phyloP scores from a whole-genome alignment of 1,284 basidiomycete genomes.

The Ganoderma lucidum region DNA sequence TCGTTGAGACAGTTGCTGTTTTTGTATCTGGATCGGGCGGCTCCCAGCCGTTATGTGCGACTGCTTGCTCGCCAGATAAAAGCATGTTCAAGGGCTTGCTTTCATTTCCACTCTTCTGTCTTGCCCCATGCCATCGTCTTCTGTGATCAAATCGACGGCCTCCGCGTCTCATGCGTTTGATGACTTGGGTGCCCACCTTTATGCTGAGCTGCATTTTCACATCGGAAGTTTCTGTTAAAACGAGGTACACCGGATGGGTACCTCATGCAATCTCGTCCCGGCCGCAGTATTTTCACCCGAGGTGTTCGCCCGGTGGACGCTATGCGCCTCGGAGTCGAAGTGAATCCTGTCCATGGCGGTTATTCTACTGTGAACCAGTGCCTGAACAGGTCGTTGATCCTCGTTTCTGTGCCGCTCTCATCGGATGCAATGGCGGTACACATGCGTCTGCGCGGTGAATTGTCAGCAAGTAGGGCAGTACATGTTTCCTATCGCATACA shows the following conservation, averaged over 20 bases:
- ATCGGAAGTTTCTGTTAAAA: background rate
- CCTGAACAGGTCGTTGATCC: background rate
- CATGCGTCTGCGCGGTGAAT: conserved; percentile 9
- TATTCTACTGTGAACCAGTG: background rate
- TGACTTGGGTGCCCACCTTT: background rate
- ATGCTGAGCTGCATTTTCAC: background rate
- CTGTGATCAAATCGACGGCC: conserved; percentile 1
- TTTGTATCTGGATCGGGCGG: background rate
- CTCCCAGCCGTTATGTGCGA: background rate
- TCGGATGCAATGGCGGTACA: background rate
- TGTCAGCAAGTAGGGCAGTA: conserved; percentile 4
- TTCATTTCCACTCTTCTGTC: background rate
- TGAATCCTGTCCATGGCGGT: background rate
- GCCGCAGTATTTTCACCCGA: background rate
- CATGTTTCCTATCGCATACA: conserved; percentile 11
- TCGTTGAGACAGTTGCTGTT: background rate
- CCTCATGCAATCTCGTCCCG: background rate
- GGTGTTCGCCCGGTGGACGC: background rate
- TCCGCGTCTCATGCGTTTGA: background rate
- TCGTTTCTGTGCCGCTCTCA: background rate
- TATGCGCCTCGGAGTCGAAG: background rate
- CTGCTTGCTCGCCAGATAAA: background rate
- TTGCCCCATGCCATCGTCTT: background rate
- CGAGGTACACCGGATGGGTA: background rate
- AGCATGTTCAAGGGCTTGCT: background rate